Evolutionary conservation across 2,329 filamentous ascomycete genomes (phyloP).

Genomic region (Didymella sp.): DNA sequence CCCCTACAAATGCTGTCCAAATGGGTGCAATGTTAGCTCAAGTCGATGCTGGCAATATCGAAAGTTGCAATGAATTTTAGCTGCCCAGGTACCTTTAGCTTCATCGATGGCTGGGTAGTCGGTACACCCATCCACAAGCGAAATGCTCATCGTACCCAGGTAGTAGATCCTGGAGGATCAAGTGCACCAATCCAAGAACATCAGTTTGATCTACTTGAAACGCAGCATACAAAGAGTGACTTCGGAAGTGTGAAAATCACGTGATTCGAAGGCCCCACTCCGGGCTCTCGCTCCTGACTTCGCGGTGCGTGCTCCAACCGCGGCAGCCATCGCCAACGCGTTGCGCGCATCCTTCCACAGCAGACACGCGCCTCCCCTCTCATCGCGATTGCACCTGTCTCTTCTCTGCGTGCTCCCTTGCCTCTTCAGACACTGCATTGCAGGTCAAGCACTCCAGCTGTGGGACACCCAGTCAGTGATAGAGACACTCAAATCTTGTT

Average conservation of each 20-base stretch:
- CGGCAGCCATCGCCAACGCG: constrained; percentile 20
- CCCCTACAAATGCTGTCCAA: background rate
- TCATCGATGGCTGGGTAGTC: background rate
- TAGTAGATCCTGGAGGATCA: background rate
- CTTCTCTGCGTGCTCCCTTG: constrained; percentile 37
- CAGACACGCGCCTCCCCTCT: constrained; percentile 17
- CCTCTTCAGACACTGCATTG: constrained; percentile 31
- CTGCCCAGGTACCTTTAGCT: background rate
- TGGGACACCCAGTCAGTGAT: constrained; percentile 48
- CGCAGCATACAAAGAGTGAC: background rate
- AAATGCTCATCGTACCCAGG: no score
- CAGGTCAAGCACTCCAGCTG: constrained; percentile 32
- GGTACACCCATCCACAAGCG: background rate
- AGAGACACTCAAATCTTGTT: constrained; percentile 39
- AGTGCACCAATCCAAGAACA: background rate
- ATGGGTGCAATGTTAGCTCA: background rate
- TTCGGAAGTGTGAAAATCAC: no score
- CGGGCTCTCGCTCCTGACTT: constrained; percentile 7
- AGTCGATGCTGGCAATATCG: background rate
- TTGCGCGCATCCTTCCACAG: constrained; percentile 20
- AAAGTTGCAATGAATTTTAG: background rate
- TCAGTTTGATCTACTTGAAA: background rate
- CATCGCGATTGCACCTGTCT: constrained; percentile 33
- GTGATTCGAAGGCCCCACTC: constrained; percentile 10
- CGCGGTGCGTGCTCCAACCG: constrained; percentile 8